Percentiles rank a stretch among this genome's conserved stretches.
phyloP scores from a whole-genome alignment of 2,329 filamentous ascomycete genomes.

The Pseudogymnoascus sp. region DNA sequence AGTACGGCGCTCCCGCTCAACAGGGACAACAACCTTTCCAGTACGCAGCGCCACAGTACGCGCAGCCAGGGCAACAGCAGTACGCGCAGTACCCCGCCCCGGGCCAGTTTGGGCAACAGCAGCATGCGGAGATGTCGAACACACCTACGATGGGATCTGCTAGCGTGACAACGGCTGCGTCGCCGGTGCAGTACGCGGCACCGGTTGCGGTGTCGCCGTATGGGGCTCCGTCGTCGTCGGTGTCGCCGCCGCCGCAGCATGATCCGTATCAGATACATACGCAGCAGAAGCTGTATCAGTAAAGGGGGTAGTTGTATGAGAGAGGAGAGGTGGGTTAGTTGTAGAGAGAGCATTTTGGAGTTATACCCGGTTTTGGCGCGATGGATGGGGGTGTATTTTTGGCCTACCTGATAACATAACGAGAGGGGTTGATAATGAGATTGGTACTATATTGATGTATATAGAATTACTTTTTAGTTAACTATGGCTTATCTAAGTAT shows the following conservation, averaged over 20 bases:
- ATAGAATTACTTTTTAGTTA: not conserved
- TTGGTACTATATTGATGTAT: constrained; percentile 3
- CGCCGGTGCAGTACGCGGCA: not conserved
- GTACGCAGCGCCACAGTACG: not conserved
- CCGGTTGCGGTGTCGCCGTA: not conserved
- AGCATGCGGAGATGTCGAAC: not conserved
- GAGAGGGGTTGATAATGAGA: not conserved
- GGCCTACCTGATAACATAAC: not conserved
- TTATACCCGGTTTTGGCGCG: constrained; percentile 6
- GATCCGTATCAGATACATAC: not conserved
- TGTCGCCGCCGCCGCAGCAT: not conserved
- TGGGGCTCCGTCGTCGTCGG: not conserved
- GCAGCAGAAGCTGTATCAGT: not conserved
- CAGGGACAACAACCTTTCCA: not conserved
- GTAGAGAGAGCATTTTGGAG: not conserved
- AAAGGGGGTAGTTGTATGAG: not conserved
- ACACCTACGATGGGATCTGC: not conserved
- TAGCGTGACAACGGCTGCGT: not conserved
- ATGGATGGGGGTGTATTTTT: not conserved
- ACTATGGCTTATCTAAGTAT: not conserved
- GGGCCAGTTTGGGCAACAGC: not conserved
- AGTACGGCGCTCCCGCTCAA: not conserved
- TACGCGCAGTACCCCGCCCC: not conserved
- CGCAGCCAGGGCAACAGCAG: not conserved
- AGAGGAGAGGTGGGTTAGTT: not conserved